Evolutionary conservation across 2,329 filamentous ascomycete genomes (phyloP), one percentile per base, ranked within the genome.

Genomic region (Verticillium longisporum): DNA sequence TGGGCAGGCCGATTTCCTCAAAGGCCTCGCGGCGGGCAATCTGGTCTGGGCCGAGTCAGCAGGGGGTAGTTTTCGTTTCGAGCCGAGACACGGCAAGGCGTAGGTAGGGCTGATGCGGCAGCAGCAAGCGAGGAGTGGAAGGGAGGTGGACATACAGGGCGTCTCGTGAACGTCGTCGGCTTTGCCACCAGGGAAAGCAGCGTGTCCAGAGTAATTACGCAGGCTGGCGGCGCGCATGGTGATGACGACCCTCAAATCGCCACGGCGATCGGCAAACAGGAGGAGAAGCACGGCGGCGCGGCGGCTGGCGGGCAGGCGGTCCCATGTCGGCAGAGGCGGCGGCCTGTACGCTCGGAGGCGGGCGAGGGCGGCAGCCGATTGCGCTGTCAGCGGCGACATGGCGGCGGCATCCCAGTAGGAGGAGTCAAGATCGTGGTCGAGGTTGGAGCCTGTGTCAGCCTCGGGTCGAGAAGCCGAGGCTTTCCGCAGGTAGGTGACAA

Each of bases 1-100:
- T 81, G 1, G 94, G 91, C 2, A 98, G 85, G 1, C 94, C 94
- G 66, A 98, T 97, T 73, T 98, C 94, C 73, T 98, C 94, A 73
- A 84, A 90, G 1, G 94, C 93, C 79, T 98, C 94, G 65, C 94
- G 86, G 26, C 94, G 86, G 9, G 94, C 92, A 58, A 93, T 96
- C 70, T 93, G 84, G 74, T 91, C 91, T 75, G 80, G 10, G 76
- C 1, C 79, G 54, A 5, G n/a, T 50, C 21, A n/a, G 41, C 36
- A 56, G n/a, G 41, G 41, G 26, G 26, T 26, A 3, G 26, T n/a
- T n/a, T n/a, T n/a, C n/a, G 26, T 26, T 3, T 26, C 7, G 34
- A 10, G 5, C 18, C 41, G 41, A 50, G n/a, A n/a, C 37, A 41
- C 33, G 61, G 56, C 41, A 41, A 37, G 34, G 33, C 10, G 36